phyloP scores from a whole-genome alignment of 371 early-diverging fungal genomes.

The Basidiobolus meristosporus region DNA sequence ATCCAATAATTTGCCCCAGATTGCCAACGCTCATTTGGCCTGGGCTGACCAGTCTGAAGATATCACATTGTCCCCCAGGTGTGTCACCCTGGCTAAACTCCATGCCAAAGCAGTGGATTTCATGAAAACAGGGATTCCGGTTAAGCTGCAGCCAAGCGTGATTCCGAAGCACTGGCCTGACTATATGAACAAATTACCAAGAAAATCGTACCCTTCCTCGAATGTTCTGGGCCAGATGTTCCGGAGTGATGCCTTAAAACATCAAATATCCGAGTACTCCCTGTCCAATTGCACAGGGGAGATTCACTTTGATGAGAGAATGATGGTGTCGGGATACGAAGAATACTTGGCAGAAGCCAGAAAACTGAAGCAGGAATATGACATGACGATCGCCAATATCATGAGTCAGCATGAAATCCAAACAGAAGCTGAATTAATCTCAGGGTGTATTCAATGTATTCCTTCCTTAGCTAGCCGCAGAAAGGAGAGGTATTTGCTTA shows the following conservation, averaged over 20 bases:
- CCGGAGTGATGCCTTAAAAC: slow-evolving; percentile 14
- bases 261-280: too few species aligned
- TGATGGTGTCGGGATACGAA: slow-evolving; percentile 29
- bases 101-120: slow-evolving; percentile 50
- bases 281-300: too few species aligned
- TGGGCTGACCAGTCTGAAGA: slow-evolving; percentile 26
- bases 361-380: slow-evolving; percentile 15
- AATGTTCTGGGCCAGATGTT: slow-evolving; percentile 45
- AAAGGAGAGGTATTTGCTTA: too few species aligned
- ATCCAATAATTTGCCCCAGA: slow-evolving; percentile 50
- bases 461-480: too few species aligned
- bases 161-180: slow-evolving; percentile 40
- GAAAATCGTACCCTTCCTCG: slow-evolving; percentile 24
- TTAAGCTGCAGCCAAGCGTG: slow-evolving; percentile 17
- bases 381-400: slow-evolving; percentile 21
- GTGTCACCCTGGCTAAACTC: slow-evolving; percentile 40
- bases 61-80: slow-evolving; percentile 27
- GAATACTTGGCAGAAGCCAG: slow-evolving; percentile 28
- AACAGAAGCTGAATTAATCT: slow-evolving; percentile 18
- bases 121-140: too few species aligned
- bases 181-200: slow-evolving; percentile 54
- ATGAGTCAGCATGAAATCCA: slow-evolving; percentile 48
- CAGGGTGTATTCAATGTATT: too few species aligned
- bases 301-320: slow-evolving; percentile 21
- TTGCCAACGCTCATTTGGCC: slow-evolving; percentile 59